These are phyloP conservation scores for Eragrostis tef DNA, from an alignment of 202 grass and related monocot genomes.

Conservation along the genomic window DNA sequence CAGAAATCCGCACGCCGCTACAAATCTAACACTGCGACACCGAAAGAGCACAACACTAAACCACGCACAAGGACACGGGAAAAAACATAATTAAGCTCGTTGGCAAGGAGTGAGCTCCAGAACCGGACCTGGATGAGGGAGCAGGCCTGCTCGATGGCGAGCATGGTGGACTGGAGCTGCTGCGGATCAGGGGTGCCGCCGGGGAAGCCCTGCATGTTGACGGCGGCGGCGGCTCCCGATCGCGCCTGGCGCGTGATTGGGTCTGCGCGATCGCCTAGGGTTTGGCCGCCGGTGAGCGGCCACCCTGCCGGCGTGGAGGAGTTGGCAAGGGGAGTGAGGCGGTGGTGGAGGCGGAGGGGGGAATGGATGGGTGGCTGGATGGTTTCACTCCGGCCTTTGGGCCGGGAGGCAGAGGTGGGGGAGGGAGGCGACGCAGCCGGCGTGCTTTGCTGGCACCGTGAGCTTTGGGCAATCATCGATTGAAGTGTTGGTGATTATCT, in stretches of 20 bases:
- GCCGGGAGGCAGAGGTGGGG: constrained; percentile 14
- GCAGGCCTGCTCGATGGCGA: constrained; percentile 87
- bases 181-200: constrained; percentile 65
- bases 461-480: constrained; percentile 41
- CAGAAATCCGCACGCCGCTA: constrained; percentile 24
- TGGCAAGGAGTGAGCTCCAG: neutral
- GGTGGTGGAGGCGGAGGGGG: constrained; percentile 25
- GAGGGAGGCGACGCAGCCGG: constrained; percentile 21
- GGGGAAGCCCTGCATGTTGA: constrained; percentile 76
- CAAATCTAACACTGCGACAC: constrained; percentile 43
- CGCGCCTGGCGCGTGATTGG: constrained; percentile 6
- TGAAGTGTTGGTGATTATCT: neutral
- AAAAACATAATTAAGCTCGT: constrained; percentile 23
- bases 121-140: constrained; percentile 71
- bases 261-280: constrained; percentile 40
- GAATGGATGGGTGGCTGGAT: neutral
- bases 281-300: constrained; percentile 26
- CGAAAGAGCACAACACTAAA: constrained; percentile 21
- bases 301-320: constrained; percentile 26
- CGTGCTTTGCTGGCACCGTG: constrained; percentile 33
- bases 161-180: constrained; percentile 82
- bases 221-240: constrained; percentile 35
- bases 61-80: neutral
- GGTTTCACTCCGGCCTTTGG: constrained; percentile 23
- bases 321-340: constrained; percentile 34